Conservation (phyloP, 495 filamentous ascomycete species). For the Apiosordaria backusii region DNA sequence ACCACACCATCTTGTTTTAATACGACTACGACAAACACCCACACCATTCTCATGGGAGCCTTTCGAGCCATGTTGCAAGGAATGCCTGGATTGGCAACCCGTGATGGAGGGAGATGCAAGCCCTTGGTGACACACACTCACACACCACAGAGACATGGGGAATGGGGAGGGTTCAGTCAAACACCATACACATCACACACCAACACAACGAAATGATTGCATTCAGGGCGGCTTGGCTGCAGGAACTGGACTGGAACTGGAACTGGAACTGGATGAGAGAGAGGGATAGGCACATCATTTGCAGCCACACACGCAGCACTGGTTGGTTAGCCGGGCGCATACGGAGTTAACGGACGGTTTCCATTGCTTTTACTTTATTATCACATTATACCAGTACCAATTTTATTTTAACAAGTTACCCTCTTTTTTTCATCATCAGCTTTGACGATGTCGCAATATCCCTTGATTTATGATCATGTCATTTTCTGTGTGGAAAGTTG, state of each 20-base stretch:
- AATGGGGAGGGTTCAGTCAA: background rate
- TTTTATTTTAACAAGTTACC: background rate
- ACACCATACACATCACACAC: background rate
- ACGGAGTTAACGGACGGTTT: background rate
- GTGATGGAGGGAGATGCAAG: background rate
- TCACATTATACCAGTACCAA: too few relatives aligned
- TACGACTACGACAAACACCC: background rate
- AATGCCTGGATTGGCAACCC: background rate
- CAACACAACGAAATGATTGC: background rate
- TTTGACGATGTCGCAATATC: background rate
- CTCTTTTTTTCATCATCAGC: background rate
- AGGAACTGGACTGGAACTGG: background rate
- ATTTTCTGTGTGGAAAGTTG: background rate
- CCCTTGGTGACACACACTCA: background rate
- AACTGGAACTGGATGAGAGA: background rate
- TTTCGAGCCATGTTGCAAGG: background rate
- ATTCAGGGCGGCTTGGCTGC: background rate
- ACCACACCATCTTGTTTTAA: background rate
- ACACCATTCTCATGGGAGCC: too few relatives aligned
- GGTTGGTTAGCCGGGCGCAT: background rate
- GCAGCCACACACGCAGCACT: background rate
- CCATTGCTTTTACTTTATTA: background rate
- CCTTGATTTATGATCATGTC: background rate
- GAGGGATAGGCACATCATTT: background rate
- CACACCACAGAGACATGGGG: background rate